phyloP scores from a whole-genome alignment of 768 basidiomycete species.

The Kwoniella pini region DNA sequence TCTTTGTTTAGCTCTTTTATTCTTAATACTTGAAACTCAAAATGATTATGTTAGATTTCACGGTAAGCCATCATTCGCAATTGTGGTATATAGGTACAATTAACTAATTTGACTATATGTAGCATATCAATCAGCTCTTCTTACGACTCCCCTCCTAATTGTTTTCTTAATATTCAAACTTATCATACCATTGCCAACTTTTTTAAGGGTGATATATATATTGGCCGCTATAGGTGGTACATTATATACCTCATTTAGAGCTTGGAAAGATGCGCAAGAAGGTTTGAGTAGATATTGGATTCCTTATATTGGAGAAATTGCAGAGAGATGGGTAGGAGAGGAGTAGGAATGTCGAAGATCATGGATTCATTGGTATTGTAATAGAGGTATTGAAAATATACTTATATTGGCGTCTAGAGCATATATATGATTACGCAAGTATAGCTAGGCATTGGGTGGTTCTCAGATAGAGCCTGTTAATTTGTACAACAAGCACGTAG shows the following conservation, averaged over 20 bases:
- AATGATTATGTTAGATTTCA: conserved; percentile 78
- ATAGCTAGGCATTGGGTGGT: too few species aligned
- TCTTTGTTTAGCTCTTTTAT: conserved; percentile 59
- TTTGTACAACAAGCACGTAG: too few species aligned
- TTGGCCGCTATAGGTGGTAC: conserved; percentile 58
- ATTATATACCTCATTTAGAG: conserved; percentile 62
- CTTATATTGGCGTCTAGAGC: too few species aligned
- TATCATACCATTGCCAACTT: conserved; percentile 61
- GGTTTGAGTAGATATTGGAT: conserved; percentile 64
- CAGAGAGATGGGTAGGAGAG: conserved; percentile 69
- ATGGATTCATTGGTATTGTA: too few species aligned
- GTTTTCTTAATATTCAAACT: conserved; percentile 62
- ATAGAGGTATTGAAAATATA: too few species aligned
- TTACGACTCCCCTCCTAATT: conserved; percentile 66
- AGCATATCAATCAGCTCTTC: conserved; percentile 78
- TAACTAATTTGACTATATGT: too few species aligned
- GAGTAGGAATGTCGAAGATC: conserved; percentile 58
- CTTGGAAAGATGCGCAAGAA: conserved; percentile 54
- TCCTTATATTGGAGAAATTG: conserved; percentile 66
- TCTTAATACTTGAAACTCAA: conserved; percentile 73
- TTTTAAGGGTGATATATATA: conserved; percentile 61
- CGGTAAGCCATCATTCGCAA: conserved; percentile 58
- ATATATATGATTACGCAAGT: too few species aligned
- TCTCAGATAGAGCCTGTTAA: too few species aligned
- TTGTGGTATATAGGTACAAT: too few species aligned